Evolutionary conservation across 2,329 filamentous ascomycete genomes (phyloP).

Genomic region (Fusarium dlaminii): DNA sequence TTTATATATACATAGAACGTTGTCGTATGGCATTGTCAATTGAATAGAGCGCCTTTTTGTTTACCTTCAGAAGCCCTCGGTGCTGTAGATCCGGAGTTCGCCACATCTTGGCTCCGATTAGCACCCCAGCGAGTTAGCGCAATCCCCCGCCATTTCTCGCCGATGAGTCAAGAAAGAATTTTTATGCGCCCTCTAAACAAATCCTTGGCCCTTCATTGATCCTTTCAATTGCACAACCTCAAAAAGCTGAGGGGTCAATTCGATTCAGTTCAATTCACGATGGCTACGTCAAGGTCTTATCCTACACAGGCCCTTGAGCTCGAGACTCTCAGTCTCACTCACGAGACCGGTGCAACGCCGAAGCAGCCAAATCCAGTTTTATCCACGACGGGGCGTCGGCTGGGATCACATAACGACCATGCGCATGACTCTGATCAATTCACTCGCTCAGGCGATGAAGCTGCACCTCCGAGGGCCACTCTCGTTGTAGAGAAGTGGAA

Average conservation of each 20-base stretch:
- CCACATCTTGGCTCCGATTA: neutral
- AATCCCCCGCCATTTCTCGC: neutral
- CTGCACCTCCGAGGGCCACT: neutral
- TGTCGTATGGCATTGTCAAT: neutral
- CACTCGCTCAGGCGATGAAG: neutral
- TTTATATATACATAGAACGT: neutral
- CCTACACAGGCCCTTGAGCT: conserved; percentile 13
- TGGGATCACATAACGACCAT: neutral
- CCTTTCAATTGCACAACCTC: neutral
- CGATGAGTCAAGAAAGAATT: conserved; percentile 9
- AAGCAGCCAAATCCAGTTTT: conserved; percentile 12
- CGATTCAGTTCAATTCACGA: neutral
- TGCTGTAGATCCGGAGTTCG: neutral
- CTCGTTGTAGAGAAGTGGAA: conserved; percentile 31
- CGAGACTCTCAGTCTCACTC: neutral
- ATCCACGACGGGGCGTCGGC: conserved; percentile 5
- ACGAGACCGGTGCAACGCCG: neutral
- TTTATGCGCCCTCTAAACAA: neutral
- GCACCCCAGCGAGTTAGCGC: neutral
- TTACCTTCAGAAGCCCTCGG: neutral
- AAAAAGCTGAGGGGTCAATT: neutral
- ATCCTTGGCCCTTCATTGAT: neutral
- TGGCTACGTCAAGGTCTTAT: conserved; percentile 6
- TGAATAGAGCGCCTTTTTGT: neutral
- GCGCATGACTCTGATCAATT: neutral